Evolutionary conservation across 2,329 filamentous ascomycete species (phyloP).

Genomic region (Pyrenochaeta sp.): DNA sequence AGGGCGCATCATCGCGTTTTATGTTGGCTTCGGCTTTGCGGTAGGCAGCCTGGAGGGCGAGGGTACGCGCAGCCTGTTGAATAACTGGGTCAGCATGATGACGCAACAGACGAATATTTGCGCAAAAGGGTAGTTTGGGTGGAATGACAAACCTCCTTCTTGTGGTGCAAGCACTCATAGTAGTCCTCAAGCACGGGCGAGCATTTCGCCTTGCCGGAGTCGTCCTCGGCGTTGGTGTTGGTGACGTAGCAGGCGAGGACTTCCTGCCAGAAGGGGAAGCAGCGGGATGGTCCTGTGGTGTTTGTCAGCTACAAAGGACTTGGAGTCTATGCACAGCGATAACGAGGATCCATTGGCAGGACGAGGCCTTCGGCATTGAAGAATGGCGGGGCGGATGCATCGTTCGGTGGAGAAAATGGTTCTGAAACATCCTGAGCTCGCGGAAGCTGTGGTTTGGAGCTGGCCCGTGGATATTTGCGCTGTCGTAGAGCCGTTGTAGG

Average conservation of each 20-base stretch:
- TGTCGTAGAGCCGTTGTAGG: no score
- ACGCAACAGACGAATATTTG: no score
- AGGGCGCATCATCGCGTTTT: conserved; percentile 81
- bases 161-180: conserved; percentile 98
- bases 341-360: no score
- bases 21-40: conserved; percentile 78
- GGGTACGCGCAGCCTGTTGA: conserved; percentile 76
- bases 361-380: no score
- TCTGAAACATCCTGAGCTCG: no score
- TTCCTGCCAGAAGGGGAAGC: conserved; percentile 99
- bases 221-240: conserved; percentile 82
- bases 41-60: conserved; percentile 83
- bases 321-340: no score
- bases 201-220: conserved; percentile 87
- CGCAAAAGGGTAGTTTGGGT: no score
- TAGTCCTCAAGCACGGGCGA: conserved; percentile 89
- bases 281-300: conserved; percentile 72
- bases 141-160: conserved; percentile 82
- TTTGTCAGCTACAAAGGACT: conserved; percentile 4
- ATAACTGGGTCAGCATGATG: background rate
- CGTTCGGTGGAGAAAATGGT: no score
- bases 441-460: no score
- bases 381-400: no score
- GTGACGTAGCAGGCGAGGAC: conserved; percentile 97
- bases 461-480: no score